A percentile compares a stretch with the other conserved stretches of the same genome.
Conservation (phyloP, 1,139 yeast species). For the Yamadazyma siamensis region DNA sequence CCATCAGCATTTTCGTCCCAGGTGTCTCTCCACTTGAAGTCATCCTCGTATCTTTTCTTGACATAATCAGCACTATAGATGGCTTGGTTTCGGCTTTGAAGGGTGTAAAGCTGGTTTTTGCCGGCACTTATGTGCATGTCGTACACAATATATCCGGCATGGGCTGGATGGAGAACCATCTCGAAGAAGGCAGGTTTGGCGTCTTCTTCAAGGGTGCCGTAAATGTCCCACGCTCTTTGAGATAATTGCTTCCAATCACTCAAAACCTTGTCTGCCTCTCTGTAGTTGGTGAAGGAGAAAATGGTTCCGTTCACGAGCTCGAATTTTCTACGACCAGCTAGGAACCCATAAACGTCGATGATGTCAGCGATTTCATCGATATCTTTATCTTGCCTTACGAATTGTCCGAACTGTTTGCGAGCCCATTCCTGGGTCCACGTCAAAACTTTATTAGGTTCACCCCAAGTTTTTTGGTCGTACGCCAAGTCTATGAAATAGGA, state of each 20-base stretch:
- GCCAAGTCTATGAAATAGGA: constrained; percentile 14
- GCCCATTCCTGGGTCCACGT: constrained; percentile 14
- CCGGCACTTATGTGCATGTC: constrained; percentile 14
- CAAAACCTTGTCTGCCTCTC: constrained; percentile 14
- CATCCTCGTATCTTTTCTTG: constrained; percentile 11
- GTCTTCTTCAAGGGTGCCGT: constrained; percentile 11
- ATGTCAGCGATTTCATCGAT: constrained; percentile 15
- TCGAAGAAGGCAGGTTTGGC: constrained; percentile 15
- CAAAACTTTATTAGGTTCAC: constrained; percentile 9
- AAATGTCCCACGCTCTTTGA: constrained; percentile 14
- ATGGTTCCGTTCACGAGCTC: constrained; percentile 15
- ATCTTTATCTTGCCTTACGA: constrained; percentile 4
- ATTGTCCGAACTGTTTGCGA: constrained; percentile 12
- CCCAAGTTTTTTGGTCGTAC: constrained; percentile 15
- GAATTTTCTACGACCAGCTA: constrained; percentile 12
- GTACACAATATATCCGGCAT: constrained; percentile 15
- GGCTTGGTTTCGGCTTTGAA: constrained; percentile 14
- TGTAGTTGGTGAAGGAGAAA: constrained; percentile 12
- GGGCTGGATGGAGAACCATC: constrained; percentile 13
- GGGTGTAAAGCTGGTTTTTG: constrained; percentile 12
- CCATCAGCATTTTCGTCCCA: constrained; percentile 14
- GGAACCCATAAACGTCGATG: constrained; percentile 15
- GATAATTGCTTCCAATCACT: constrained; percentile 12
- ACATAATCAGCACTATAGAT: constrained; percentile 12
- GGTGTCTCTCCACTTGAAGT: constrained; percentile 11